These are phyloP conservation scores for Aquilaria sinensis DNA, from an alignment of 345 rosid species.

Conservation along the genomic window DNA sequence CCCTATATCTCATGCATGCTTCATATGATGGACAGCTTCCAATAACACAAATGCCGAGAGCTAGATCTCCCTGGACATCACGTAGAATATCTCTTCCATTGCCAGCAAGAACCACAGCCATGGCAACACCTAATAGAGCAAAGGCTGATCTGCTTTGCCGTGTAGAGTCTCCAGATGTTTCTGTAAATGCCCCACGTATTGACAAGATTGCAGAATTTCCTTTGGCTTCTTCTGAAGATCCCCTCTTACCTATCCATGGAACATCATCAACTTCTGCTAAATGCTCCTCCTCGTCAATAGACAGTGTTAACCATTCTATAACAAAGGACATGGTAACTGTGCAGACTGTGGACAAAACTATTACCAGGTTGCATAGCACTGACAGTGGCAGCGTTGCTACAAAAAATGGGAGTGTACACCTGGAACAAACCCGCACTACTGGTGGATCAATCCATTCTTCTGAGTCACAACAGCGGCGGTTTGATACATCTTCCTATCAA, in stretches of 20 bases:
- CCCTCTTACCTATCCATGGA: conserved; percentile 28
- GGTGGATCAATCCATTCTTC: conserved; percentile 39
- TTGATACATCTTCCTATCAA: conserved; percentile 85
- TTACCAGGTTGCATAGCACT: conserved; percentile 19
- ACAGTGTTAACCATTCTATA: conserved; percentile 39
- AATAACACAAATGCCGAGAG: conserved; percentile 26
- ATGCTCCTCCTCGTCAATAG: conserved; percentile 33
- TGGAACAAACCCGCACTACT: conserved; percentile 28
- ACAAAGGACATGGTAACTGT: conserved; percentile 84
- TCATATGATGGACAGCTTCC: conserved; percentile 36
- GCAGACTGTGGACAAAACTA: conserved; percentile 27
- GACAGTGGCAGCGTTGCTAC: conserved; percentile 22
- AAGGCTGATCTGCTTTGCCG: conserved; percentile 22
- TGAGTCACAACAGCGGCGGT: conserved; percentile 46
- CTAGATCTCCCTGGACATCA: conserved; percentile 26
- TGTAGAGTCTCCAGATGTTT: conserved; percentile 61
- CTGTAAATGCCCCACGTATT: conserved; percentile 85
- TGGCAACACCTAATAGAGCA: conserved; percentile 29
- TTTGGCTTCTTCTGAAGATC: conserved; percentile 45
- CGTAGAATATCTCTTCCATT: conserved; percentile 78
- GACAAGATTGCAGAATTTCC: conserved; percentile 88
- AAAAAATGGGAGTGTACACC: conserved; percentile 19
- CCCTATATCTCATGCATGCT: background rate
- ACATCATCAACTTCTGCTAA: conserved; percentile 37
- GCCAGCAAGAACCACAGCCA: conserved; percentile 19